A percentile compares a stretch with the other conserved stretches of the same genome.
phyloP scores from a whole-genome alignment of 495 filamentous ascomycete genomes.

The Penicillium silybi region DNA sequence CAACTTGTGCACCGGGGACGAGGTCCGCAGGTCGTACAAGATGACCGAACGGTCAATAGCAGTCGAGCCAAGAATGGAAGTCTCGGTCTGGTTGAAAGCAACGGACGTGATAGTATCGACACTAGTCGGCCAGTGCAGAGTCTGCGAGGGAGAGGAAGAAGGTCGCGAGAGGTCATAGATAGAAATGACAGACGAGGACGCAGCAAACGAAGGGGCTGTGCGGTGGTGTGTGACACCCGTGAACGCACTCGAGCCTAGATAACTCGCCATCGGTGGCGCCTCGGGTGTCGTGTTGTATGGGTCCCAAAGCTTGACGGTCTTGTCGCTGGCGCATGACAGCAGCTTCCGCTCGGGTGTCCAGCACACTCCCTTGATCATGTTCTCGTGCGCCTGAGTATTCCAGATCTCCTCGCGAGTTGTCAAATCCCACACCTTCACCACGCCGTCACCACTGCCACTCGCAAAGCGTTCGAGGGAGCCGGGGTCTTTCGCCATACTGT shows the following conservation, averaged over 20 bases:
- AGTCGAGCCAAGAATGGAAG: slow-evolving; percentile 77
- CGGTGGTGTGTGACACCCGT: slow-evolving; percentile 83
- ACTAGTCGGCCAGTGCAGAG: slow-evolving; percentile 78
- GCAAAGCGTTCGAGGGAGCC: slow-evolving; percentile 66
- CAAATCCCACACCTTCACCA: slow-evolving; percentile 93
- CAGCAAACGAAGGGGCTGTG: slow-evolving; percentile 67
- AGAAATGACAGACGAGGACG: slow-evolving; percentile 73
- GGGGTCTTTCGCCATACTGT: slow-evolving; percentile 67
- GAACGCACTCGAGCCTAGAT: slow-evolving; percentile 75
- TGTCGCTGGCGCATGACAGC: slow-evolving; percentile 85
- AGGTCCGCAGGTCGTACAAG: slow-evolving; percentile 86
- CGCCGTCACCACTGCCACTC: slow-evolving; percentile 77
- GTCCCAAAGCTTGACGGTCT: slow-evolving; percentile 84
- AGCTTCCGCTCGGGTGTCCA: slow-evolving; percentile 84
- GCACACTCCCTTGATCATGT: slow-evolving; percentile 86
- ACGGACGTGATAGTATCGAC: slow-evolving; percentile 90
- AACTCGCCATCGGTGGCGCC: slow-evolving; percentile 69
- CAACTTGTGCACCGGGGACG: slow-evolving; percentile 73
- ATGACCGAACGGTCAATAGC: slow-evolving; percentile 83
- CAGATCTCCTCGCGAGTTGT: slow-evolving; percentile 74
- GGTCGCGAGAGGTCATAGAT: slow-evolving; percentile 81
- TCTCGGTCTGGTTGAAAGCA: slow-evolving; percentile 91
- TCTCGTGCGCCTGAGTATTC: slow-evolving; percentile 75
- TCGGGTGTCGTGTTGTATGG: slow-evolving; percentile 69
- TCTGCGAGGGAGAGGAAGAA: slow-evolving; percentile 68